Evolutionary conservation across 2,329 filamentous ascomycete genomes (phyloP).

Genomic region (Paraphoma sp.): DNA sequence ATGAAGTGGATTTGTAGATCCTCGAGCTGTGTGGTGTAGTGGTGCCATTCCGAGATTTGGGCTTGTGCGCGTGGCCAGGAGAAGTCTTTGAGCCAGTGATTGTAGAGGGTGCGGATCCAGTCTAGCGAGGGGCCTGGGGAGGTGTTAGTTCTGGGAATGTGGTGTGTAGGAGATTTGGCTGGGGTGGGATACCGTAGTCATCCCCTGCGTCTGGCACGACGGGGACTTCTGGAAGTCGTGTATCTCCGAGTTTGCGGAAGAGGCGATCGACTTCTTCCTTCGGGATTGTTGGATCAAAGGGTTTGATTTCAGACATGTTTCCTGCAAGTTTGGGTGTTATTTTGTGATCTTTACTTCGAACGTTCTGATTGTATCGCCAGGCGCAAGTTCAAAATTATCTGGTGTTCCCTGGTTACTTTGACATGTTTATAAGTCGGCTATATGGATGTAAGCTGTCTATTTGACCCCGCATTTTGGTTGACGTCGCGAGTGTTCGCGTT

Average conservation of each 20-base stretch:
- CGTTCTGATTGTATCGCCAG: not conserved
- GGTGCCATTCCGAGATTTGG: slow-evolving; percentile 41
- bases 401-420: not conserved
- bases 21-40: slow-evolving; percentile 47
- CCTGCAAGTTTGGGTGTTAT: not conserved
- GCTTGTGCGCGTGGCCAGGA: slow-evolving; percentile 42
- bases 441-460: not conserved
- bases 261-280: slow-evolving; percentile 49
- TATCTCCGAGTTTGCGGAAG: slow-evolving; percentile 45
- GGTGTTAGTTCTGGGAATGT: slow-evolving; percentile 4
- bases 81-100: slow-evolving; percentile 43
- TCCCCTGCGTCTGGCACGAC: slow-evolving; percentile 45
- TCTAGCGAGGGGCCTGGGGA: slow-evolving; percentile 28
- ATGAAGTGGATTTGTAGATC: slow-evolving; percentile 48
- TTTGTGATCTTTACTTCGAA: not conserved
- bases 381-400: too few species aligned
- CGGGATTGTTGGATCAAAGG: slow-evolving; percentile 44
- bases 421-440: not conserved
- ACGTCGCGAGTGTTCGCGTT: not conserved
- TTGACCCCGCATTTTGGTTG: not conserved
- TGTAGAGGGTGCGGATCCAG: slow-evolving; percentile 45
- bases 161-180: too few species aligned
- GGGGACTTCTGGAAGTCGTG: slow-evolving; percentile 38
- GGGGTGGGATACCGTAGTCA: too few species aligned
- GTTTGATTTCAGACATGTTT: slow-evolving; percentile 30